A percentile compares a stretch with the other conserved stretches of the same genome.
phyloP scores from a whole-genome alignment of 805 yeast species.

The Candida tammaniensis region DNA sequence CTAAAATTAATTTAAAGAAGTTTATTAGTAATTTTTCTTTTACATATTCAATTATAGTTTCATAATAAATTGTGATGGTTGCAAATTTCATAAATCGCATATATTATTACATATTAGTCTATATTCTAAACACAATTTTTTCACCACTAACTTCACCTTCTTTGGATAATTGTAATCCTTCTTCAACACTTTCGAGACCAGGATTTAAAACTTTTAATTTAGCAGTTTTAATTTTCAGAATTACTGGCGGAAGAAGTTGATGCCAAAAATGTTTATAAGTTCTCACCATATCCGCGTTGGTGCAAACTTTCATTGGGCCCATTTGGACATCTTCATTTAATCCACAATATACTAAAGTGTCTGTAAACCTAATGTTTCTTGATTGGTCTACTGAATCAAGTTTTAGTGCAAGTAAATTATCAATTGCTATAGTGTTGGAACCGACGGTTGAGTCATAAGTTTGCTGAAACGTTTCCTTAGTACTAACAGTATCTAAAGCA shows the following conservation, averaged over 20 bases:
- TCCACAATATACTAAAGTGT: slow-evolving; percentile 2
- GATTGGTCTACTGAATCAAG: background rate
- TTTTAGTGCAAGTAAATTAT: slow-evolving; percentile 13
- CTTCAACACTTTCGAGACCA: slow-evolving; percentile 30
- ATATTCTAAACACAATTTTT: slow-evolving; percentile 33
- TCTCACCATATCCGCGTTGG: background rate
- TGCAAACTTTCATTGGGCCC: no score
- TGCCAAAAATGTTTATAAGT: slow-evolving; percentile 21
- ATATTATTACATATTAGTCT: background rate
- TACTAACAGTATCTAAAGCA: slow-evolving; percentile 26
- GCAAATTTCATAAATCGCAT: no score
- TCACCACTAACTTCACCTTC: slow-evolving; percentile 41
- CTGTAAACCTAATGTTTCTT: slow-evolving; percentile 1
- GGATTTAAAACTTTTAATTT: slow-evolving; percentile 22
- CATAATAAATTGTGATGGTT: no score
- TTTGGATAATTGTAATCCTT: slow-evolving; percentile 36
- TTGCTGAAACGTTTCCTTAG: slow-evolving; percentile 21
- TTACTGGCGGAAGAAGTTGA: slow-evolving; percentile 17
- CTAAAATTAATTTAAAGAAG: no score
- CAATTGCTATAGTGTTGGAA: slow-evolving; percentile 17
- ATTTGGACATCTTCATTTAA: slow-evolving; percentile 1
- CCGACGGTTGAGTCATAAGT: slow-evolving; percentile 25
- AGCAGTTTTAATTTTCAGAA: slow-evolving; percentile 17
- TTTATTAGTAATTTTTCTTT: no score
- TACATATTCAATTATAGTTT: no score